phyloP scores from a whole-genome alignment of 129 eudicot species.

The Logfia minima region DNA sequence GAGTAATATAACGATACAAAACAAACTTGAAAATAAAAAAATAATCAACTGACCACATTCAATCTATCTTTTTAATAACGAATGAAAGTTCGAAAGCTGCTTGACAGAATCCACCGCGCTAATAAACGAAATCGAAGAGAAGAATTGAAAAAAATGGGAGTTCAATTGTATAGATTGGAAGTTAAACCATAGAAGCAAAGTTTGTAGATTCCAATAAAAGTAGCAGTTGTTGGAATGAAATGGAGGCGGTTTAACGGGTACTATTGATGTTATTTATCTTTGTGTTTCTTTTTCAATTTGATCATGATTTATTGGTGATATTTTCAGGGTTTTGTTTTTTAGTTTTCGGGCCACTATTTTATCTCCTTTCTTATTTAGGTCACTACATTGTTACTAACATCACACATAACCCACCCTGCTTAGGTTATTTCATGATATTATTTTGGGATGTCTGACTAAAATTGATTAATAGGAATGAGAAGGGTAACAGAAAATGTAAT shows the following conservation, averaged over 20 bases:
- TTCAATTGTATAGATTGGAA: neutral
- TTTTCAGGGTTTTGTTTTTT: too few species aligned
- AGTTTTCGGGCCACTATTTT: too few species aligned
- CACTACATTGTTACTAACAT: too few species aligned
- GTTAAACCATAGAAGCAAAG: neutral
- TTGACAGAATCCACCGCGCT: neutral
- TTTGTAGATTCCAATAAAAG: constrained; percentile 24
- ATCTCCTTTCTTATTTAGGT: too few species aligned
- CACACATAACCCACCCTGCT: too few species aligned
- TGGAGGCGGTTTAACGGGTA: constrained; percentile 24
- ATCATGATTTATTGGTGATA: too few species aligned
- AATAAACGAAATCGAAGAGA: neutral
- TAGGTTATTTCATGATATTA: too few species aligned
- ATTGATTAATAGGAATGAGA: too few species aligned
- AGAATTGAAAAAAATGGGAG: neutral
- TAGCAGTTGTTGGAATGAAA: constrained; percentile 23
- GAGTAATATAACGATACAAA: neutral
- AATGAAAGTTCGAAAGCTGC: constrained; percentile 9
- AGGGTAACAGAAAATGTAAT: too few species aligned
- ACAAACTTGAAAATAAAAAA: neutral
- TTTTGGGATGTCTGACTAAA: too few species aligned
- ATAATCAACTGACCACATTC: constrained; percentile 64
- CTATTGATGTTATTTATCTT: neutral
- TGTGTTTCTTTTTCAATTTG: neutral
- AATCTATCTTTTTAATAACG: constrained; percentile 22